Conservation (phyloP, 257 asterid genomes). For the Solanum sitiens region DNA sequence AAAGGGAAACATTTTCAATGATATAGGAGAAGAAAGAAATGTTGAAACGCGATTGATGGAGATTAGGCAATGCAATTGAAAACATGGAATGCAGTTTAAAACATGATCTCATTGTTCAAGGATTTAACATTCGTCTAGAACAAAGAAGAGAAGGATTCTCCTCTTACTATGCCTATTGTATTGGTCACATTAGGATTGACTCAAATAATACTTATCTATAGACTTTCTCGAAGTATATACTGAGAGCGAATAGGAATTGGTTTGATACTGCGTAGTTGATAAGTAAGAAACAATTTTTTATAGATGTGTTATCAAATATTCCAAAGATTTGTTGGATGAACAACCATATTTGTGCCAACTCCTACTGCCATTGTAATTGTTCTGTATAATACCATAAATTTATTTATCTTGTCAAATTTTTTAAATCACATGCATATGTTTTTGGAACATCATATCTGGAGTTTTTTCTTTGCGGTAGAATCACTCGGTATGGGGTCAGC, state of each 20-base stretch:
- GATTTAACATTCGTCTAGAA: slow-evolving; percentile 22
- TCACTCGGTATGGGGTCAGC: no score
- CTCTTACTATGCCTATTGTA: neutral
- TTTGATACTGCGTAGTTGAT: neutral
- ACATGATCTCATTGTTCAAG: slow-evolving; percentile 8
- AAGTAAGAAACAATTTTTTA: no score
- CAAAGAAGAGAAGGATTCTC: neutral
- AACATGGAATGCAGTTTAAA: neutral
- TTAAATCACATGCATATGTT: no score
- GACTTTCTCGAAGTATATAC: neutral
- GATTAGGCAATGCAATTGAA: neutral
- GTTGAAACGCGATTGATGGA: slow-evolving; percentile 1
- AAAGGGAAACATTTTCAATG: neutral
- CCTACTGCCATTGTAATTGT: no score
- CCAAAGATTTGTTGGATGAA: no score
- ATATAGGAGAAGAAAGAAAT: neutral
- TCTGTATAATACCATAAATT: no score
- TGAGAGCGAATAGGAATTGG: neutral
- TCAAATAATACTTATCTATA: neutral
- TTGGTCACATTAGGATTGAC: neutral
- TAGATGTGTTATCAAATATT: no score
- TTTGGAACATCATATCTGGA: no score
- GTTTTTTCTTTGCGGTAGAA: no score
- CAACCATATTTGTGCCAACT: no score
- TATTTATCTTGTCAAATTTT: no score